Evolutionary conservation across 2,329 filamentous ascomycete species (phyloP).

Genomic region (Exophiala oligosperma): DNA sequence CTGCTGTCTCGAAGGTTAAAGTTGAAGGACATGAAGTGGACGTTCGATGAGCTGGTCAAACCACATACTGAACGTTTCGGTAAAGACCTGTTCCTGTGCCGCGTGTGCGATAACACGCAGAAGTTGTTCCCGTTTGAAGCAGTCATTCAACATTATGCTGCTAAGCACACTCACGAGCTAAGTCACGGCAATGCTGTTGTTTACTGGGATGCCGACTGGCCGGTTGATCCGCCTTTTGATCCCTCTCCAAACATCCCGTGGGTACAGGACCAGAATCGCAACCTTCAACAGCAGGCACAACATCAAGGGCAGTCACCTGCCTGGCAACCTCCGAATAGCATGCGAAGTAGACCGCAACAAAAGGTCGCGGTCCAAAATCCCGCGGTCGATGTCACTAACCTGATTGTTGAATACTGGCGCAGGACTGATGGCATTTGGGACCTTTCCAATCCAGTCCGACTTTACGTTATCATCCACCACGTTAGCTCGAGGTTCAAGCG

Average conservation of each 20-base stretch:
- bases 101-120: conserved; percentile 62
- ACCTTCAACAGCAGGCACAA: neutral
- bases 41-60: conserved; percentile 76
- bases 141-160: conserved; percentile 78
- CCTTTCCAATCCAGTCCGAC: conserved; percentile 61
- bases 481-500: conserved; percentile 58
- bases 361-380: conserved; percentile 35
- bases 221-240: conserved; percentile 70
- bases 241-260: conserved; percentile 51
- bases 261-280: conserved; percentile 8
- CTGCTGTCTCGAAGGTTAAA: conserved; percentile 57
- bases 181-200: conserved; percentile 72
- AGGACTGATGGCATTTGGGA: conserved; percentile 60
- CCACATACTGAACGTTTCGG: conserved; percentile 64
- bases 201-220: conserved; percentile 80
- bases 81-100: conserved; percentile 76
- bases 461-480: conserved; percentile 65
- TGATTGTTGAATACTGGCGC: conserved; percentile 64
- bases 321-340: neutral
- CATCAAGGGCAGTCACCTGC: neutral
- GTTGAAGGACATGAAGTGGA: conserved; percentile 83
- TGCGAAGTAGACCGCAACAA: neutral
- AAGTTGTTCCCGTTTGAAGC: conserved; percentile 76
- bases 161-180: conserved; percentile 72
- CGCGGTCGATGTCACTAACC: conserved; percentile 55